phyloP scores from a whole-genome alignment of 148 eudicot species.

The Nepenthes gracilis region DNA sequence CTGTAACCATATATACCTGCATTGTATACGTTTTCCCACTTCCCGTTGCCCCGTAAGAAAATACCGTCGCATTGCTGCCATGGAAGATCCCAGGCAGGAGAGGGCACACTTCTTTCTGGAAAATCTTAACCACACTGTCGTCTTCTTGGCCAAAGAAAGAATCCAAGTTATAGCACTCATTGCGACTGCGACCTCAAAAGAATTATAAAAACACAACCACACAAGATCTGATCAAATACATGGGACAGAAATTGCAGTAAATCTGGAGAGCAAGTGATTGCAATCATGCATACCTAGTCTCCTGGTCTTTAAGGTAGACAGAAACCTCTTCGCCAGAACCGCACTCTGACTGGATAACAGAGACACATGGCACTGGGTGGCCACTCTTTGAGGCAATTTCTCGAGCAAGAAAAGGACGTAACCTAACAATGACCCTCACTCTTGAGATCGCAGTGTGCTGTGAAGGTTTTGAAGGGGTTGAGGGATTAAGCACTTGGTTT shows the following conservation, averaged over 20 bases:
- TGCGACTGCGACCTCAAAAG: conserved; percentile 41
- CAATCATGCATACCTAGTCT: conserved; percentile 35
- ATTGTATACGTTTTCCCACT: conserved; percentile 94
- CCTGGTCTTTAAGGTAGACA: conserved; percentile 61
- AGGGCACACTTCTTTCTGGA: conserved; percentile 65
- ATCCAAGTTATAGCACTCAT: conserved; percentile 73
- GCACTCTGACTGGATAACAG: conserved; percentile 21
- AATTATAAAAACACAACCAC: not conserved
- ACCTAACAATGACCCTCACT: conserved; percentile 60
- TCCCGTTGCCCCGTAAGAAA: conserved; percentile 95
- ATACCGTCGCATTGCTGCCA: conserved; percentile 78
- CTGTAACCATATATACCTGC: conserved; percentile 43
- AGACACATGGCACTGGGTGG: conserved; percentile 32
- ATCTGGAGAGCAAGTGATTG: not conserved
- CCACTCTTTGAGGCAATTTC: conserved; percentile 26
- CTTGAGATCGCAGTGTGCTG: conserved; percentile 22
- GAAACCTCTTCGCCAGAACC: conserved; percentile 38
- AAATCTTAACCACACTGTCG: conserved; percentile 42
- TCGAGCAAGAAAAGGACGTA: conserved; percentile 64
- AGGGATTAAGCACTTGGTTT: not conserved
- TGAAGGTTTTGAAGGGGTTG: conserved; percentile 19
- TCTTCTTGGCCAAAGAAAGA: conserved; percentile 59
- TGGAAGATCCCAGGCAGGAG: conserved; percentile 52
- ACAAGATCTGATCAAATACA: not conserved
- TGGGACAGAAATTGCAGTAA: not conserved